Conservation (phyloP, 805 yeast species). For the Kuraishia cidri region DNA sequence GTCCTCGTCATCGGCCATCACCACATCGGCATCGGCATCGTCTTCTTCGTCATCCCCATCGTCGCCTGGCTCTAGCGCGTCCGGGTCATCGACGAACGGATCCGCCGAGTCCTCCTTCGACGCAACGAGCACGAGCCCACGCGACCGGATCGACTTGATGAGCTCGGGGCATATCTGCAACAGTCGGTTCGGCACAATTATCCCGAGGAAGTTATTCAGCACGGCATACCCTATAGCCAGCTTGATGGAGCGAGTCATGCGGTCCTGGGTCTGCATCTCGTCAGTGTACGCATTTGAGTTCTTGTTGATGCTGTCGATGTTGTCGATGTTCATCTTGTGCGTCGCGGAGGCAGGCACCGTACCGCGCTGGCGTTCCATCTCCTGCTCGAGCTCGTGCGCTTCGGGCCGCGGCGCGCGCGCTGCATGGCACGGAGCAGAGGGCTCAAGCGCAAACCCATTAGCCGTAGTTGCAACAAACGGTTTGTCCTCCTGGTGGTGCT, state of each 20-base stretch:
- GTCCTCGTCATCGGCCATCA: constrained; percentile 3
- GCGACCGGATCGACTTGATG: constrained; percentile 63
- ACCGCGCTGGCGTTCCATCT: constrained; percentile 1
- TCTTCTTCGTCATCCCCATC: constrained; percentile 8
- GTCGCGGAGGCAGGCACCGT: constrained; percentile 1
- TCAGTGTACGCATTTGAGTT: constrained; percentile 21
- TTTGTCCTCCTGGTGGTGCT: no score
- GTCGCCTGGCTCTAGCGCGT: constrained; percentile 5
- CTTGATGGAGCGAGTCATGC: constrained; percentile 59
- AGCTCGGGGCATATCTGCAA: constrained; percentile 68
- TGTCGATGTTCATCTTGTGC: constrained; percentile 19
- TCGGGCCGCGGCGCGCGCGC: neutral
- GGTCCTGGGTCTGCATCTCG: constrained; percentile 24
- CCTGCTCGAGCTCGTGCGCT: neutral
- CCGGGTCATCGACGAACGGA: constrained; percentile 9
- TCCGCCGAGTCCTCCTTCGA: constrained; percentile 23
- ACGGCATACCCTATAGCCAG: constrained; percentile 78
- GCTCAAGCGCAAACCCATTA: constrained; percentile 24
- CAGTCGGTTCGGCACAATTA: constrained; percentile 66
- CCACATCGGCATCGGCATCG: constrained; percentile 3
- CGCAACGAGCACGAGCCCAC: constrained; percentile 82
- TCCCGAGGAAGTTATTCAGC: constrained; percentile 76
- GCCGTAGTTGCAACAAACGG: constrained; percentile 27
- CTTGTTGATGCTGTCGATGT: constrained; percentile 23
- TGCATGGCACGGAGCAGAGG: constrained; percentile 1